These are phyloP conservation scores for Helminthosporium solani DNA, from an alignment of 2,329 filamentous ascomycete species.

Conservation along the genomic window DNA sequence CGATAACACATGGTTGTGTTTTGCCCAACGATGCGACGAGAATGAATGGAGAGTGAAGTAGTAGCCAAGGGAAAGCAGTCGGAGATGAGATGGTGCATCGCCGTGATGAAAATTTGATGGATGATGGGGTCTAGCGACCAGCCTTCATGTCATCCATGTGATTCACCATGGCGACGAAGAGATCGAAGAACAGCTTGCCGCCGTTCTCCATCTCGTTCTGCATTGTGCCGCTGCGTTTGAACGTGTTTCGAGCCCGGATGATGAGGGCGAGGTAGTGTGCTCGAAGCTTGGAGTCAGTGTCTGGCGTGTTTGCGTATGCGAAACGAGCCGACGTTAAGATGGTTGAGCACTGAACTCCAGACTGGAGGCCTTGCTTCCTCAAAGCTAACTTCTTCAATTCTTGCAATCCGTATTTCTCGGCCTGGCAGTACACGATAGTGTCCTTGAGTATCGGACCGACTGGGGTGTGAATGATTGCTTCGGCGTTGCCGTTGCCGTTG, in stretches of 20 bases:
- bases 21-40: constrained; percentile 8
- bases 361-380: constrained; percentile 85
- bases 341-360: constrained; percentile 78
- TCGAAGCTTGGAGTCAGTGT: constrained; percentile 84
- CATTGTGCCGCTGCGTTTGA: constrained; percentile 94
- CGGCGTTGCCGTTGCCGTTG: constrained; percentile 37
- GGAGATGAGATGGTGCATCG: constrained; percentile 19
- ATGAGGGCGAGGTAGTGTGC: constrained; percentile 92
- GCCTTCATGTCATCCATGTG: constrained; percentile 59
- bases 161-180: constrained; percentile 91
- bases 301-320: constrained; percentile 84
- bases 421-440: constrained; percentile 86
- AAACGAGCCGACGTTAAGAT: constrained; percentile 86
- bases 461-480: constrained; percentile 60
- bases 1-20: constrained; percentile 15
- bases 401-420: constrained; percentile 78
- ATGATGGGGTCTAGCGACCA: constrained; percentile 24
- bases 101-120: constrained; percentile 1
- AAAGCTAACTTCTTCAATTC: constrained; percentile 83
- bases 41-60: constrained; percentile 12
- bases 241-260: constrained; percentile 81
- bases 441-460: constrained; percentile 75
- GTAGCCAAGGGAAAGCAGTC: constrained; percentile 11
- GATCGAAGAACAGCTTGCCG: constrained; percentile 85
- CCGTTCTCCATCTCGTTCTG: constrained; percentile 91